A percentile compares a stretch with the other conserved stretches of the same genome.
Evolutionary conservation across 2,329 filamentous ascomycete genomes (phyloP).

Genomic region (Huntiella savannae): DNA sequence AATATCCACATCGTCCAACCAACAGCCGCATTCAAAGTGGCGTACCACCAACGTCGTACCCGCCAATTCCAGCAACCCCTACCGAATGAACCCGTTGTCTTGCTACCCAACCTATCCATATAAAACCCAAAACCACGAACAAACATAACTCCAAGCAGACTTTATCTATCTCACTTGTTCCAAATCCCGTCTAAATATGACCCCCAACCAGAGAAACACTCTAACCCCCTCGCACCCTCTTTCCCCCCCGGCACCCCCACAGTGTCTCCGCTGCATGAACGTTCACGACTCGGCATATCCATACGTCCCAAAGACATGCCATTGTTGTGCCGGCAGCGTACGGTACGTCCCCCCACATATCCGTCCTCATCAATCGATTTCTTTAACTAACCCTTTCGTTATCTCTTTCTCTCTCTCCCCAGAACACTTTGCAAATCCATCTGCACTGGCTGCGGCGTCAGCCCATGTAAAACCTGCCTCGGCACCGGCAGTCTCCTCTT

Average conservation of each 20-base stretch:
- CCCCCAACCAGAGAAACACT: no score
- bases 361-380: background rate
- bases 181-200: background rate
- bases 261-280: constrained; percentile 5
- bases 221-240: background rate
- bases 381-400: background rate
- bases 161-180: background rate
- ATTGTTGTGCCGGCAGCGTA: constrained; percentile 6
- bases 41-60: no score
- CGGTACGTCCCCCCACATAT: background rate
- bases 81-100: no score
- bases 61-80: no score
- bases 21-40: no score
- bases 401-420: background rate
- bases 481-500: background rate
- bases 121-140: background rate
- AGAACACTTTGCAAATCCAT: background rate
- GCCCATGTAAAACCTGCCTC: background rate
- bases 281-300: background rate
- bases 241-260: background rate
- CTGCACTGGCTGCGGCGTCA: background rate
- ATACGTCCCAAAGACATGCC: constrained; percentile 3
- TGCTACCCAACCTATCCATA: background rate
- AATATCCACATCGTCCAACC: no score
- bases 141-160: background rate